Conservation (phyloP, 306 rosid species). For the Casuarina equisetifolia region DNA sequence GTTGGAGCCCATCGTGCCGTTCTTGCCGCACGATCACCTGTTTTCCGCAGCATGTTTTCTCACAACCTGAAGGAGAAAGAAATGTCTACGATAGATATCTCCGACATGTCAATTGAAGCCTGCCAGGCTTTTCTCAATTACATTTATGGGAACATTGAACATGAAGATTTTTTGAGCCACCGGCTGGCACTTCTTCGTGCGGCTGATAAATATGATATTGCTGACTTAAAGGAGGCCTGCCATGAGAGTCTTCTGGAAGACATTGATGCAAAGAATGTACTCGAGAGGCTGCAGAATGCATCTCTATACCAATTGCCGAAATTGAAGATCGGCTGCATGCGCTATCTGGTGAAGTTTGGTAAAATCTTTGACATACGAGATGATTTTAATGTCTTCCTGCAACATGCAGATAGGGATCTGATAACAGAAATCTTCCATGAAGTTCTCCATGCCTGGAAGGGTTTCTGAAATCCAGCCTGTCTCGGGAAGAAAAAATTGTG, state of each 20-base stretch:
- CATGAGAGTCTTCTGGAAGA: conserved; percentile 94
- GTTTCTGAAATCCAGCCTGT: conserved; percentile 60
- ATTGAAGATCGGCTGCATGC: conserved; percentile 68
- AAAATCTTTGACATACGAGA: conserved; percentile 75
- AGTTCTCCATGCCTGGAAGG: conserved; percentile 87
- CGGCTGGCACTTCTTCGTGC: conserved; percentile 81
- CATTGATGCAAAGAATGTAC: conserved; percentile 84
- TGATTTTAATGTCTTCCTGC: conserved; percentile 80
- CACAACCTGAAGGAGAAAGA: conserved; percentile 92
- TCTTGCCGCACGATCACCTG: conserved; percentile 88
- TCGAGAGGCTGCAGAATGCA: conserved; percentile 94
- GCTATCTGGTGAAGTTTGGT: conserved; percentile 92
- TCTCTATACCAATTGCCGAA: conserved; percentile 68
- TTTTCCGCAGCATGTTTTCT: conserved; percentile 88
- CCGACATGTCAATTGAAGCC: conserved; percentile 84
- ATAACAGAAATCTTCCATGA: conserved; percentile 82
- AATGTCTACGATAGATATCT: conserved; percentile 69
- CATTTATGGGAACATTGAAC: conserved; percentile 73
- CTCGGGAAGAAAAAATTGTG: conserved; percentile 8
- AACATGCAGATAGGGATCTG: conserved; percentile 80
- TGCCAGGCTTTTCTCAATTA: conserved; percentile 81
- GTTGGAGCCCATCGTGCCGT: conserved; percentile 89
- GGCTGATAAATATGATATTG: conserved; percentile 89
- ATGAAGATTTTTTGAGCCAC: conserved; percentile 71
- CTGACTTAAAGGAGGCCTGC: conserved; percentile 79